phyloP scores from a whole-genome alignment of 805 yeast genomes.

The Middelhovenomyces tepae region DNA sequence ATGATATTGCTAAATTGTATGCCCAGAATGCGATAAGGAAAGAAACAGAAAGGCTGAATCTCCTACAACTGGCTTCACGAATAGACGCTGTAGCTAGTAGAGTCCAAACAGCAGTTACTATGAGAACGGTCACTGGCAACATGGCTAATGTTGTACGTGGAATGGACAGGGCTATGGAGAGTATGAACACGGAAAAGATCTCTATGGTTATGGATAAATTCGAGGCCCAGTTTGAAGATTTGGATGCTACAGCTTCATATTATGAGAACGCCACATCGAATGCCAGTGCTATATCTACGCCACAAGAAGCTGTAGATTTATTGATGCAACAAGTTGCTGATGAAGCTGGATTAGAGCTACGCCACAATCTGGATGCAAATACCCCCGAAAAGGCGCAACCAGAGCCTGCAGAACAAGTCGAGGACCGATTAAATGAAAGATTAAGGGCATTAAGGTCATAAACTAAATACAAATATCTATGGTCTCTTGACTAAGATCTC shows the following conservation, averaged over 20 bases:
- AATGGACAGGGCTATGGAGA: constrained; percentile 92
- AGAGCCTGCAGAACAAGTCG: constrained; percentile 51
- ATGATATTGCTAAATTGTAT: constrained; percentile 86
- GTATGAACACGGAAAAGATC: constrained; percentile 90
- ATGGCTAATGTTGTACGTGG: constrained; percentile 91
- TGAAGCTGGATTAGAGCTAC: constrained; percentile 91
- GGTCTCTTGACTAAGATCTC: constrained; percentile 10
- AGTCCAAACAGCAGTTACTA: constrained; percentile 95
- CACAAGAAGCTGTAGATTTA: constrained; percentile 90
- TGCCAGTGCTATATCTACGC: constrained; percentile 81
- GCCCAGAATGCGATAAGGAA: constrained; percentile 96
- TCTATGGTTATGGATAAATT: constrained; percentile 96
- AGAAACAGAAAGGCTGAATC: constrained; percentile 72
- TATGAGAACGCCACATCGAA: constrained; percentile 85
- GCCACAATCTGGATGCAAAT: constrained; percentile 59
- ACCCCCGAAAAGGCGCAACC: constrained; percentile 47
- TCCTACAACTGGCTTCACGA: constrained; percentile 74
- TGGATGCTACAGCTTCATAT: constrained; percentile 88
- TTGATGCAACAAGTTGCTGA: constrained; percentile 90
- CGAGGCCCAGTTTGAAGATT: constrained; percentile 90
- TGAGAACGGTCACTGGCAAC: constrained; percentile 89
- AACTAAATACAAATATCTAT: constrained; percentile 7
- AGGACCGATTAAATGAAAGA: constrained; percentile 80
- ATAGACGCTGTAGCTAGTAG: constrained; percentile 94
- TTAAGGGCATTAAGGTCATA: constrained; percentile 69